Evolutionary conservation across 176 grass and related monocot genomes (phyloP).

Genomic region (Lolium multiflorum): DNA sequence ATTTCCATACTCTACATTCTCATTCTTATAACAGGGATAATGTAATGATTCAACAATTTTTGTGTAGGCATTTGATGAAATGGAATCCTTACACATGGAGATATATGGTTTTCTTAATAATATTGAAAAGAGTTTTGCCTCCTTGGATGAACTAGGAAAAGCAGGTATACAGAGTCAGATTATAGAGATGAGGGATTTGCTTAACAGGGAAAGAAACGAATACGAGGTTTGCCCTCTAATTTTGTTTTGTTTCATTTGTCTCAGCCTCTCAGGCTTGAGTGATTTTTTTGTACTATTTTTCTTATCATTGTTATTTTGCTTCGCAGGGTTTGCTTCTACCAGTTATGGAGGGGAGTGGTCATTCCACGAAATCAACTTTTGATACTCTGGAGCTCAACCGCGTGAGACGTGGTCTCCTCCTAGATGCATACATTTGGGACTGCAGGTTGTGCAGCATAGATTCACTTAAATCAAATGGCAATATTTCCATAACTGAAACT

Average conservation of each 20-base stretch:
- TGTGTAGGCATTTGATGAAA: conserved; percentile 63
- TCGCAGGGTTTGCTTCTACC: conserved; percentile 73
- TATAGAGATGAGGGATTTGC: conserved; percentile 68
- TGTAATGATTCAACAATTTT: conserved; percentile 32
- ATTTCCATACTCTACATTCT: conserved; percentile 39
- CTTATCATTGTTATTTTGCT: not conserved
- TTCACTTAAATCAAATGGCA: conserved; percentile 51
- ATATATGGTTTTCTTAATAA: conserved; percentile 61
- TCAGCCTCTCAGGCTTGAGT: conserved; percentile 17
- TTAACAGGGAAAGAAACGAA: conserved; percentile 75
- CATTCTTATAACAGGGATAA: conserved; percentile 28
- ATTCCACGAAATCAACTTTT: conserved; percentile 56
- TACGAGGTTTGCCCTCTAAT: conserved; percentile 66
- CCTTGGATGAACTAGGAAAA: conserved; percentile 58
- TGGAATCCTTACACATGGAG: conserved; percentile 74
- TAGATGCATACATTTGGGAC: conserved; percentile 84
- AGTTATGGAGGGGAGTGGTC: conserved; percentile 48
- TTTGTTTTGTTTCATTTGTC: conserved; percentile 35
- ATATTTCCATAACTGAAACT: conserved; percentile 35
- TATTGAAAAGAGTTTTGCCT: conserved; percentile 61
- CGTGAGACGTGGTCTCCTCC: conserved; percentile 70
- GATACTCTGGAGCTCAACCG: conserved; percentile 87
- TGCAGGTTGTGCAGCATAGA: conserved; percentile 58
- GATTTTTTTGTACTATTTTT: conserved; percentile 15
- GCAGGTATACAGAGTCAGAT: conserved; percentile 60